phyloP scores from a whole-genome alignment of 805 yeast genomes.

The Hanseniaspora mollemarum region DNA sequence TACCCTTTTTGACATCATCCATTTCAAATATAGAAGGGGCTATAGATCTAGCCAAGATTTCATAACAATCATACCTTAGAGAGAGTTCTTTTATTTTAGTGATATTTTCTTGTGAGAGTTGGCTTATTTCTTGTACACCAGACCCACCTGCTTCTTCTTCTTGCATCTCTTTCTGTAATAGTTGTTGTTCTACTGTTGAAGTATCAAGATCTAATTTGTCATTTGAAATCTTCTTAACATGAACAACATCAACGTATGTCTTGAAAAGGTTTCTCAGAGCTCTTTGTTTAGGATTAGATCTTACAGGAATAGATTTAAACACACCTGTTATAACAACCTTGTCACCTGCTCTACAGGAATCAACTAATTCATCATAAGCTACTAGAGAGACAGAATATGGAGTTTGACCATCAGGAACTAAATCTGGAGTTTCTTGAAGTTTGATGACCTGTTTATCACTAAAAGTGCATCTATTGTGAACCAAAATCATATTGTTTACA shows the following conservation, averaged over 20 bases:
- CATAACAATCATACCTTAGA: slow-evolving; percentile 68
- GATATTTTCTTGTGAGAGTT: slow-evolving; percentile 58
- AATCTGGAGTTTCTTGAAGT: slow-evolving; percentile 90
- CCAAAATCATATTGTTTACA: slow-evolving; percentile 72
- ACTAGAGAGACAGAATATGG: slow-evolving; percentile 92
- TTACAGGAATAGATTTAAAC: slow-evolving; percentile 82
- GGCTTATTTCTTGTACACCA: slow-evolving; percentile 68
- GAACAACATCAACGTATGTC: slow-evolving; percentile 90
- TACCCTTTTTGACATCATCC: slow-evolving; percentile 95
- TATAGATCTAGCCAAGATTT: slow-evolving; percentile 71
- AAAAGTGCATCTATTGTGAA: slow-evolving; percentile 85
- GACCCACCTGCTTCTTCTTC: slow-evolving; percentile 39
- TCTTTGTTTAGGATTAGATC: slow-evolving; percentile 75
- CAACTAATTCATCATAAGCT: slow-evolving; percentile 92
- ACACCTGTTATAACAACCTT: slow-evolving; percentile 91
- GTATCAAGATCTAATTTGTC: slow-evolving; percentile 71
- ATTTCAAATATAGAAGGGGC: slow-evolving; percentile 96
- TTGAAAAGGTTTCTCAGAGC: slow-evolving; percentile 75
- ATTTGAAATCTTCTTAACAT: slow-evolving; percentile 73
- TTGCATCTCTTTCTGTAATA: slow-evolving; percentile 40
- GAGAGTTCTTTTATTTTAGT: slow-evolving; percentile 50
- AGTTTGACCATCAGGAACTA: slow-evolving; percentile 96
- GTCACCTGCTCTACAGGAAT: slow-evolving; percentile 91
- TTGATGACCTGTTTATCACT: slow-evolving; percentile 92
- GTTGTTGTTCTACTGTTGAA: slow-evolving; percentile 42